A percentile compares a stretch with the other conserved stretches of the same genome.
These are phyloP conservation scores for Suhomyces ambrosiae DNA, from an alignment of 1,139 yeast genomes.

Conservation along the genomic window DNA sequence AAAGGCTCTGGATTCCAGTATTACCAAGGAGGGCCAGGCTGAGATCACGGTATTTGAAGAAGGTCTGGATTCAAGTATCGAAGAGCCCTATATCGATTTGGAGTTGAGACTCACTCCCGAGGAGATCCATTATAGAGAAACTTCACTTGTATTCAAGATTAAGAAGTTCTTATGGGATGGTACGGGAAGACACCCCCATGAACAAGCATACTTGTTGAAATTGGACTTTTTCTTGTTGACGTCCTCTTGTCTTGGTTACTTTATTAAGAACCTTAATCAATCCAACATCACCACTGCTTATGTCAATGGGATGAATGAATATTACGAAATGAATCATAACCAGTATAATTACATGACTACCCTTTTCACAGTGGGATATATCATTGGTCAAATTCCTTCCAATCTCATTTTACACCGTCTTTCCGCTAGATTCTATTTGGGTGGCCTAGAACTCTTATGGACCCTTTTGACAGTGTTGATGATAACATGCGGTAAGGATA, in stretches of 20 bases:
- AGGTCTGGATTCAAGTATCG: conserved; percentile 1
- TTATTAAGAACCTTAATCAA: conserved; percentile 43
- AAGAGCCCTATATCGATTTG: conserved; percentile 33
- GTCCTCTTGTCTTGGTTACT: conserved; percentile 27
- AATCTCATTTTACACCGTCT: conserved; percentile 55
- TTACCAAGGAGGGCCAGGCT: conserved; percentile 1
- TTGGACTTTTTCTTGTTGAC: conserved; percentile 24
- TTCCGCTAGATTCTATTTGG: conserved; percentile 55
- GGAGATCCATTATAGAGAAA: conserved; percentile 27
- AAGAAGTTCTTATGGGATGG: conserved; percentile 51
- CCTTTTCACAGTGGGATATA: conserved; percentile 60
- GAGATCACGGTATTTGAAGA: conserved; percentile 7
- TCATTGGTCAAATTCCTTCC: conserved; percentile 61
- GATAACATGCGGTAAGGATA: conserved; percentile 42
- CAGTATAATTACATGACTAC: conserved; percentile 56
- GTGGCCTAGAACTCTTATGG: conserved; percentile 60
- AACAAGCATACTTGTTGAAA: conserved; percentile 23
- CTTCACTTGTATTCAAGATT: conserved; percentile 28
- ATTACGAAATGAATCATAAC: conserved; percentile 51
- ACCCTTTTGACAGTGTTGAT: conserved; percentile 54
- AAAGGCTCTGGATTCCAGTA: conserved; percentile 5
- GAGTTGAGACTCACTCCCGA: conserved; percentile 32
- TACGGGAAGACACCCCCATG: conserved; percentile 43
- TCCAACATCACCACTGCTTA: conserved; percentile 54
- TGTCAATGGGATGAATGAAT: conserved; percentile 64